Base-by-base conservation (phyloP, 306 rosid genomes). In the Lotus japonicus region DNA sequence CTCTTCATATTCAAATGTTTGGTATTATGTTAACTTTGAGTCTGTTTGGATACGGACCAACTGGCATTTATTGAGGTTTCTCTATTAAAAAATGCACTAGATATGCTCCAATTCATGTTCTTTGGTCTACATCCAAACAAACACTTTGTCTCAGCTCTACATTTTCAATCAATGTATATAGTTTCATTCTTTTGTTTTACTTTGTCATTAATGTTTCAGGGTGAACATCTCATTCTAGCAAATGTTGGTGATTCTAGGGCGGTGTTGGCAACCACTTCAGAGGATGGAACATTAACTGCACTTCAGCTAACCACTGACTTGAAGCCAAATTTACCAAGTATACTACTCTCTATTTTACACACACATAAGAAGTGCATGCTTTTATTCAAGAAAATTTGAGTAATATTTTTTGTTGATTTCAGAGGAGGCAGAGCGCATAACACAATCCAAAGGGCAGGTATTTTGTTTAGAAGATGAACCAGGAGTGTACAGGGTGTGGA, bases 221-320 rank as follows among this genome's bases (percentile, higher is more conserved):
- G 89, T 11, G 84, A 85, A 41, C 48, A 80, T 38, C 94, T 89
- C 48, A 65, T 81, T n/a, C 48, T 80, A 43, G 89, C 91, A 71
- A 87, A 89, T 39, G 62, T 82, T 12, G 96, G 96, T n/a, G 96
- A 89, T 64, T 87, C 91, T 31, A 78, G 96, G 62, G 89, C 92
- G 21, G 91, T 89, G 1, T 80, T 89, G 64, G 94, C 89, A 36
- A 76, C 89, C 11, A 69, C 78, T 57, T 70, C 79, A 43, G 89
- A 85, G 4, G 85, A 83, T 74, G 91, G 86, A 7, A 74, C 52
- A 61, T 76, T 87, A 66, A 77, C 75, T 64, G 66, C 96, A 0
- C 69, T 80, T 79, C 91, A 89, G 72, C 88, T 89, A 17, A 89
- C 89, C 54, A 62, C 79, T 15, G 94, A 89, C 75, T 80, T 89